Evolutionary conservation across 192 early-diverging fungal genomes (phyloP), one percentile per base, ranked within the genome.

Genomic region (Coemansia biformis): DNA sequence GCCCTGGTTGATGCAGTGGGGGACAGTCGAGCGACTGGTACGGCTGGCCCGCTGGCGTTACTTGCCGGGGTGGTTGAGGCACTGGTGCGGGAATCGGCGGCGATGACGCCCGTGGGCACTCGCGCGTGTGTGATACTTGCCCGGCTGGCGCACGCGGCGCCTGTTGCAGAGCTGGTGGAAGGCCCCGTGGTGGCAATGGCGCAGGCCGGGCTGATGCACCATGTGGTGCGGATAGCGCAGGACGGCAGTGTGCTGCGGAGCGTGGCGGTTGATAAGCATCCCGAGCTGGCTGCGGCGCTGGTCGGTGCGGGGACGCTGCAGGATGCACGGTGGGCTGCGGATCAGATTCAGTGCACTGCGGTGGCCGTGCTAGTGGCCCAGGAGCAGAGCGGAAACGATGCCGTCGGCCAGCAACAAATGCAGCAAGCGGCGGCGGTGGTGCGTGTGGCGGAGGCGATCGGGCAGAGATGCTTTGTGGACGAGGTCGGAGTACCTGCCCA

Each of bases 31-130:
- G 1, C 7, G 1, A 30, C 29, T 3, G 26, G 26, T 11, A 19
- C 18, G 9, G 51, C 38, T n/a, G 19, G 46, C 1, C 56, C 60
- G 11, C 14, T 63, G 59, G 46, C 46, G 19, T 43, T 70, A n/a
- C 38, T 38, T 0, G 59, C 49, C 16, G 67, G 67, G 9, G 12
- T 71, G 14, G 46, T 24, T 2, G 19, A 41, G 26, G 66, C 54
- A 4, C 30, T 61, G 11, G 28, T 8, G 24, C 14, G 16, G 30
- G 18, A 24, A 2, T 31, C 13, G 8, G 35, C 7, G 16, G 43
- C 28, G 1, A 16, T 6, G 8, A 19, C 12, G 12, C 13, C 9
- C 8, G 3, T 34, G 7, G 28, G 15, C n/a, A 38, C 26, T 21
- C 16, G 43, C 10, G 43, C 22, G 0, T 28, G 8, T 0, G 26